Evolutionary conservation across 2,329 filamentous ascomycete species (phyloP).

Genomic region (Pestalotiopsis sp.): DNA sequence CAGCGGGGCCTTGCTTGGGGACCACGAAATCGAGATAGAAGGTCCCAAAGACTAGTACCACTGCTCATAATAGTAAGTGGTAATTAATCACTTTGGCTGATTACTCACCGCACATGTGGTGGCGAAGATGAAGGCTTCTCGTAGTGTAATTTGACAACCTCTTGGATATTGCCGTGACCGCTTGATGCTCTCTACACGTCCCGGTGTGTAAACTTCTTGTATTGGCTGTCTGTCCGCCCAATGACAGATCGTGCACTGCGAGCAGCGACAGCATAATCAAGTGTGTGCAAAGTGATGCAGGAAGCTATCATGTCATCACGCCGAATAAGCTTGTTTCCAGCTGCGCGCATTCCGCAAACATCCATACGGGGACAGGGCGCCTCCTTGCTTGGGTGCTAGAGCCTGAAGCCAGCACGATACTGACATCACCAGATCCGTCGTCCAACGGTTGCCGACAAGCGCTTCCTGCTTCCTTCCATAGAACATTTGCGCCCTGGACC

Average conservation of each 20-base stretch:
- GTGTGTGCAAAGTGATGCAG: too few species aligned
- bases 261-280: too few species aligned
- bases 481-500: neutral
- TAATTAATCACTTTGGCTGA: neutral
- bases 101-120: neutral
- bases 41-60: neutral
- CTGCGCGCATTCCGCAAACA: neutral
- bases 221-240: too few species aligned
- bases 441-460: neutral
- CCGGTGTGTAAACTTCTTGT: too few species aligned
- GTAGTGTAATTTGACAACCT: neutral
- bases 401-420: neutral
- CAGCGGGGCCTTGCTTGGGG: neutral
- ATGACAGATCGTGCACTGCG: too few species aligned
- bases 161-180: neutral
- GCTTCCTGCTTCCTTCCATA: too few species aligned
- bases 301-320: too few species aligned
- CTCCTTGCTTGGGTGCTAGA: neutral
- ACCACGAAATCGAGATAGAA: slow-evolving; percentile 3
- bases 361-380: neutral
- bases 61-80: neutral
- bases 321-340: too few species aligned
- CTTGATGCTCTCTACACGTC: neutral
- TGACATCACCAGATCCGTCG: neutral
- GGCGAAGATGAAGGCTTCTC: neutral